phyloP scores from a whole-genome alignment of 2,329 filamentous ascomycete species.

The Calycina herbarum region DNA sequence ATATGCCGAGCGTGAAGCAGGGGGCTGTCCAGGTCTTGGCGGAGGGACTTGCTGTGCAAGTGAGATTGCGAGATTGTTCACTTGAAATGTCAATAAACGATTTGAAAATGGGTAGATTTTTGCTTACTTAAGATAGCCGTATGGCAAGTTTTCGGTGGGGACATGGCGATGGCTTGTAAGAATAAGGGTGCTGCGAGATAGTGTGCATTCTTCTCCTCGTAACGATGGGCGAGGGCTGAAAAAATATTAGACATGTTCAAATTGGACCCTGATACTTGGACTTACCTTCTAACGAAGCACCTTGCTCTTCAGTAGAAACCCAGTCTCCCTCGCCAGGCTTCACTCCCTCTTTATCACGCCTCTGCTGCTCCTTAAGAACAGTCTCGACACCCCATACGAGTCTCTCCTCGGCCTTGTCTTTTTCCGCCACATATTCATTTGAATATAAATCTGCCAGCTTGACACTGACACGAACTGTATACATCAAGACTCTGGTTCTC shows the following conservation, averaged over 20 bases:
- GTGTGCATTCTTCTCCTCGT: slow-evolving; percentile 71
- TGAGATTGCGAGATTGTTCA: slow-evolving; percentile 79
- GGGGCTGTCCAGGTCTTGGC: slow-evolving; percentile 38
- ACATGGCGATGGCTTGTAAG: slow-evolving; percentile 76
- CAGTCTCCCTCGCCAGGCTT: slow-evolving; percentile 71
- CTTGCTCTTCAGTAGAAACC: slow-evolving; percentile 70
- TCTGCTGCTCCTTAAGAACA: slow-evolving; percentile 69
- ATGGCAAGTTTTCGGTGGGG: slow-evolving; percentile 67
- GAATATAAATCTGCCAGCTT: slow-evolving; percentile 85
- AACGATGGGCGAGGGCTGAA: slow-evolving; percentile 71
- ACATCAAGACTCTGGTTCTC: slow-evolving; percentile 68
- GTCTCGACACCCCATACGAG: slow-evolving; percentile 83
- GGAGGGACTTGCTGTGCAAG: slow-evolving; percentile 55
- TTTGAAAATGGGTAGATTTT: not conserved
- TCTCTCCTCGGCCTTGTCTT: slow-evolving; percentile 71
- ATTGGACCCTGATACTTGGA: not conserved
- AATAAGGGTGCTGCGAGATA: slow-evolving; percentile 84
- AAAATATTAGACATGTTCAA: slow-evolving; percentile 33
- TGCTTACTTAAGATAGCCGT: slow-evolving; percentile 72
- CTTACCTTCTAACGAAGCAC: slow-evolving; percentile 68
- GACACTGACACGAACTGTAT: slow-evolving; percentile 72
- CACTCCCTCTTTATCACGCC: slow-evolving; percentile 57
- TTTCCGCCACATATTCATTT: slow-evolving; percentile 71
- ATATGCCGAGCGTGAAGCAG: slow-evolving; percentile 58
- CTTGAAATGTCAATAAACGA: slow-evolving; percentile 39